phyloP scores from a whole-genome alignment of 345 rosid genomes.

The Gossypium sturtianum region DNA sequence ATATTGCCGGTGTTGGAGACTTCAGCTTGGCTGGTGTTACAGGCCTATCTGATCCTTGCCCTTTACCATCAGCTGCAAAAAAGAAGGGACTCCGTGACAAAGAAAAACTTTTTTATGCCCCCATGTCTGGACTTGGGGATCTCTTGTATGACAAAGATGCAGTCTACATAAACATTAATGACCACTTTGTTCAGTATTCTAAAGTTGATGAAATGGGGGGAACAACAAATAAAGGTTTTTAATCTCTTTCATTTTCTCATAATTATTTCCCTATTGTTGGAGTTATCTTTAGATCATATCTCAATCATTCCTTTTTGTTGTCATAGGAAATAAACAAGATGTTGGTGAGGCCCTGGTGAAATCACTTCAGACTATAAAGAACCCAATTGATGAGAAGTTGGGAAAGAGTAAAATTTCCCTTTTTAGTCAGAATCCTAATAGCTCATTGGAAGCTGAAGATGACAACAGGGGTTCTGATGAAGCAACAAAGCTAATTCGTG shows the following conservation, averaged over 20 bases:
- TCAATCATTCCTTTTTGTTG: neutral
- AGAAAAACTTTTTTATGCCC: conserved; percentile 91
- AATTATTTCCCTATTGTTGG: neutral
- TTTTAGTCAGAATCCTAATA: conserved; percentile 44
- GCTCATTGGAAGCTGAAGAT: conserved; percentile 28
- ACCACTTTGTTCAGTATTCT: conserved; percentile 85
- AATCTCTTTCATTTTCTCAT: neutral
- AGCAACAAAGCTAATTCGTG: conserved; percentile 21
- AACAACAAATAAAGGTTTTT: conserved; percentile 53
- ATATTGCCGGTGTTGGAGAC: conserved; percentile 99
- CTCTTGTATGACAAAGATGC: conserved; percentile 96
- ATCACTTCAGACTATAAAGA: conserved; percentile 78
- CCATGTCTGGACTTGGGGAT: conserved; percentile 97
- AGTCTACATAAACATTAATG: conserved; percentile 87
- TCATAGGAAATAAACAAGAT: conserved; percentile 66
- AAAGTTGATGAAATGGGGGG: conserved; percentile 56
- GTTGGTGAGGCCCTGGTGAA: conserved; percentile 80
- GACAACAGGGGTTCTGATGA: conserved; percentile 28
- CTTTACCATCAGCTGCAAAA: conserved; percentile 86
- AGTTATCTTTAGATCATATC: neutral
- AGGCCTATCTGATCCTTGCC: conserved; percentile 86
- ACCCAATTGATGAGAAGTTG: conserved; percentile 80
- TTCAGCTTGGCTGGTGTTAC: conserved; percentile 71
- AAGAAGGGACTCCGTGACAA: conserved; percentile 83
- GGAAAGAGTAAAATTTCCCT: conserved; percentile 64